Evolutionary conservation across 306 rosid species (phyloP), one percentile per base, ranked within the genome.

Genomic region (Glycine tomentella): DNA sequence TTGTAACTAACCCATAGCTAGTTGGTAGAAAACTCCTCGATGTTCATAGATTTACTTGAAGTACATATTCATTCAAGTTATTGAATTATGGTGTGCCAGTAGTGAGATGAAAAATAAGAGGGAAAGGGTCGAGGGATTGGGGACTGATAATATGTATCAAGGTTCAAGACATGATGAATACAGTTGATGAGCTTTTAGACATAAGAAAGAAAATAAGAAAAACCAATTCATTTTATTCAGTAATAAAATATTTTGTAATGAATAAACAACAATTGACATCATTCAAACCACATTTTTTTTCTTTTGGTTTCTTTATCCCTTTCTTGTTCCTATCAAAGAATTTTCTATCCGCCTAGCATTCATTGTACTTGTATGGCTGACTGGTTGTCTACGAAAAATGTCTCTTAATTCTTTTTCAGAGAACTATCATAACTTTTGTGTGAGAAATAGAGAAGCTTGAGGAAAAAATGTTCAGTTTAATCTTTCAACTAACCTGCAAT

Each of bases 401-500:
- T n/a, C 42, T 75, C 55, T 61, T 38, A 51, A 25, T 58, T 72
- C 67, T 9, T 48, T 61, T 64, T 70, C 48, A 10, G 17, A 71
- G 56, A 75, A 10, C 67, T 55, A 69, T 12, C 0, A 11, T 3
- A 9, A 46, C 82, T 75, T 82, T 52, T 9, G n/a, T n/a, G 31
- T 65, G 15, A 38, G 74, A 80, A 64, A 7, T 40, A 33, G 56
- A 80, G 74, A 80, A 87, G 78, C 74, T 72, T 40, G 67, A 3
- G 58, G 69, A 69, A 14, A 25, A 77, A 38, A 52, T 7, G 6
- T 56, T 74, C 49, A 38, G 36, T 80, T 57, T 77, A 72, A 80
- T 64, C 70, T 57, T 63, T 78, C 40, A 59, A 48, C 20, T 63
- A 36, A 53, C 87, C 88, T 84, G 88, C 76, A 75, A 65, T 72